Evolutionary conservation across 345 rosid species (phyloP).

Genomic region (Populus davidiana): DNA sequence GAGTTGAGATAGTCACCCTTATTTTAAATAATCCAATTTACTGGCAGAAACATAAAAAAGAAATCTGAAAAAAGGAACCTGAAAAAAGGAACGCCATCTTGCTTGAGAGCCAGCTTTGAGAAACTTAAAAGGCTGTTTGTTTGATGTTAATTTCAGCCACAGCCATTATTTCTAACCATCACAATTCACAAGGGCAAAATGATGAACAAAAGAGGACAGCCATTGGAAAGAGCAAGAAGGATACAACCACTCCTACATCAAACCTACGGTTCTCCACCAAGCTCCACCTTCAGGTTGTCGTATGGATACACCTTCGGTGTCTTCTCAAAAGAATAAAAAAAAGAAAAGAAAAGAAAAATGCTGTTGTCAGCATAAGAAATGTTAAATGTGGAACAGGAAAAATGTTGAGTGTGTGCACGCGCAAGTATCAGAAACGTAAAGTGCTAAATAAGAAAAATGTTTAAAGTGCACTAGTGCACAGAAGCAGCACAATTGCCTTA

Average conservation of each 20-base stretch:
- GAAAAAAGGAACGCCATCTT: too few species aligned
- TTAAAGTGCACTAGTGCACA: too few species aligned
- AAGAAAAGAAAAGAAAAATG: neutral
- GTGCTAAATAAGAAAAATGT: too few species aligned
- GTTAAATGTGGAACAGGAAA: neutral
- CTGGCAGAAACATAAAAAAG: too few species aligned
- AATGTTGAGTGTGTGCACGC: too few species aligned
- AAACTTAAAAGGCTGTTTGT: constrained; percentile 14
- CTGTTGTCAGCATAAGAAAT: neutral
- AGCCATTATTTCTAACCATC: constrained; percentile 29
- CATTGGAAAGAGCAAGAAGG: constrained; percentile 6
- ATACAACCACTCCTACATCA: constrained; percentile 2
- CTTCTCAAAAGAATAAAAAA: constrained; percentile 36
- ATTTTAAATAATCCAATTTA: too few species aligned
- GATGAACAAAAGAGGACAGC: constrained; percentile 7
- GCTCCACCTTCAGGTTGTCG: constrained; percentile 92
- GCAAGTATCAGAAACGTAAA: too few species aligned
- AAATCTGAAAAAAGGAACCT: too few species aligned
- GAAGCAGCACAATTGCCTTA: too few species aligned
- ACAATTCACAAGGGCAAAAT: constrained; percentile 2
- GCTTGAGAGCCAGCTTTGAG: too few species aligned
- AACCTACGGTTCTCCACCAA: constrained; percentile 75
- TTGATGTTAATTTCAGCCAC: constrained; percentile 8
- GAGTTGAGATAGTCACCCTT: too few species aligned
- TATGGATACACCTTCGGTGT: constrained; percentile 88